Evolutionary conservation across 2,329 filamentous ascomycete genomes (phyloP).

Genomic region (Thielaviopsis populi): DNA sequence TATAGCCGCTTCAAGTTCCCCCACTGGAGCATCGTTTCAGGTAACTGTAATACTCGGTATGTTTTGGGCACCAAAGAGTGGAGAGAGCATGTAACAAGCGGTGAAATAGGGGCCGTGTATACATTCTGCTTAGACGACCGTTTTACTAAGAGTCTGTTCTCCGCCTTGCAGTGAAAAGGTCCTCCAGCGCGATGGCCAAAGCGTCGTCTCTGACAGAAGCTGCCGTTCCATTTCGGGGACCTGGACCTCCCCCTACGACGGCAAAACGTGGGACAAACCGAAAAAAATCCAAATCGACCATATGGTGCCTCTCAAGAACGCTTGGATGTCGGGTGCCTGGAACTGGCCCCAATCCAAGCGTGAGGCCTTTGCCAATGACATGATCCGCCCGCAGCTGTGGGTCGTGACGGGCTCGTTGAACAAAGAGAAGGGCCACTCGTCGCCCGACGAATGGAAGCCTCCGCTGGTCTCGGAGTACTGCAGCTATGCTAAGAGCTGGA

Average conservation of each 20-base stretch:
- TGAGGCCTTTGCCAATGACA: conserved; percentile 60
- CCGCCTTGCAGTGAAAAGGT: conserved; percentile 41
- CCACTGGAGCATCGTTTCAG: conserved; percentile 51
- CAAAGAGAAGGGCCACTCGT: conserved; percentile 54
- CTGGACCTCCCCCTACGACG: conserved; percentile 63
- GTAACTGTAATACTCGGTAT: conserved; percentile 52
- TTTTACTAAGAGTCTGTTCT: neutral
- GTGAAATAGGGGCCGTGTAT: neutral
- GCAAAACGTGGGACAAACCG: conserved; percentile 50
- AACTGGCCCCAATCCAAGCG: conserved; percentile 55
- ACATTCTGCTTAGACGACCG: too few species aligned
- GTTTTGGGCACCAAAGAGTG: conserved; percentile 1
- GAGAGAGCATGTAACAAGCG: neutral
- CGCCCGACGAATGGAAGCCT: conserved; percentile 65
- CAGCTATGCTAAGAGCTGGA: conserved; percentile 62
- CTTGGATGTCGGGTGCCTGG: conserved; percentile 63
- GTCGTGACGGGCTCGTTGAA: conserved; percentile 70
- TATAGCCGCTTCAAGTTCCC: conserved; percentile 57
- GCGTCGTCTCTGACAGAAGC: conserved; percentile 40
- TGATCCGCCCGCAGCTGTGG: conserved; percentile 59
- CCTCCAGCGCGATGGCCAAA: conserved; percentile 55
- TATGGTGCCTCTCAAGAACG: conserved; percentile 65
- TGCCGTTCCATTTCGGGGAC: conserved; percentile 51
- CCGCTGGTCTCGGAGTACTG: conserved; percentile 55
- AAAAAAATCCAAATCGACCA: conserved; percentile 71